phyloP scores from a whole-genome alignment of 768 basidiomycete species.

The Leucocoprinus sp. region DNA sequence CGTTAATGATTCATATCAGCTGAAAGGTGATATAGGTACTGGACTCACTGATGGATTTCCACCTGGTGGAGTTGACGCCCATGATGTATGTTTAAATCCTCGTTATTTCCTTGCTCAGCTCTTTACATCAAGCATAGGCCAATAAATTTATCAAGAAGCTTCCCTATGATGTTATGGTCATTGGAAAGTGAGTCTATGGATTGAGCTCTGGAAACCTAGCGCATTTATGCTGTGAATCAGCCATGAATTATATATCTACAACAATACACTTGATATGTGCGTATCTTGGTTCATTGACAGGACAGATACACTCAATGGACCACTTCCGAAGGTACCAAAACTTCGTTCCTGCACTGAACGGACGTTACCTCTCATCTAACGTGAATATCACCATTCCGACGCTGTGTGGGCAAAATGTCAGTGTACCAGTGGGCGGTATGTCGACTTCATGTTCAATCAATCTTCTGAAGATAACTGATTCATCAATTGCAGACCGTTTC shows the following conservation, averaged over 20 bases:
- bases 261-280: slow-evolving; percentile 59
- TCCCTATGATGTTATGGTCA: slow-evolving; percentile 76
- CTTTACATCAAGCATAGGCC: slow-evolving; percentile 31
- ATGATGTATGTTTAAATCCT: slow-evolving; percentile 40
- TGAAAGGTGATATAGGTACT: slow-evolving; percentile 39
- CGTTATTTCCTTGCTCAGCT: neutral
- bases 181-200: slow-evolving; percentile 62
- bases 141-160: slow-evolving; percentile 67
- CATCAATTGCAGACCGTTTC: too few relatives aligned
- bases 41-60: slow-evolving; percentile 74
- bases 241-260: slow-evolving; percentile 78
- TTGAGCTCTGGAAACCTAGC: neutral
- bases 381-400: slow-evolving; percentile 71
- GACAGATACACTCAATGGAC: slow-evolving; percentile 1
- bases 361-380: slow-evolving; percentile 77
- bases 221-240: slow-evolving; percentile 23
- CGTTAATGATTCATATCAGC: neutral
- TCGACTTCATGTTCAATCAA: neutral
- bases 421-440: slow-evolving; percentile 30
- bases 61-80: slow-evolving; percentile 60
- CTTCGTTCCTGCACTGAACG: slow-evolving; percentile 57
- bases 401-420: slow-evolving; percentile 27
- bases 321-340: slow-evolving; percentile 42
- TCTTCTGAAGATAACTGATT: too few relatives aligned
- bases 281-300: slow-evolving; percentile 8